phyloP scores from a whole-genome alignment of 805 yeast species.

The Yarrowia keelungensis region DNA sequence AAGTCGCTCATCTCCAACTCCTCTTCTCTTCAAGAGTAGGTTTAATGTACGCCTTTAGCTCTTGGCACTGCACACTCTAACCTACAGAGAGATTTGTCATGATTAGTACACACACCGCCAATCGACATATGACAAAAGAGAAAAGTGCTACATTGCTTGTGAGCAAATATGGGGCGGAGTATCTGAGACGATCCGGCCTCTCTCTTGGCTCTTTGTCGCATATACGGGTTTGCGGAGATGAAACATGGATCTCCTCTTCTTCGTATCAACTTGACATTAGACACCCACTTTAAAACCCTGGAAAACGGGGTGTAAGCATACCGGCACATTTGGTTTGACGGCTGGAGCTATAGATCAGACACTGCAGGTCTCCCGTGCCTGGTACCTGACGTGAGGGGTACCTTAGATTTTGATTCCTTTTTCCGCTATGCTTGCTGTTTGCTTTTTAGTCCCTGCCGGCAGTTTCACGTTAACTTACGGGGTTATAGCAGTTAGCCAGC shows the following conservation, averaged over 20 bases:
- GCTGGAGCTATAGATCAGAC: neutral
- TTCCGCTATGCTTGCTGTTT: neutral
- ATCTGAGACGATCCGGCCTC: neutral
- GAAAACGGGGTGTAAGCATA: neutral
- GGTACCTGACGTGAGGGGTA: slow-evolving; percentile 14
- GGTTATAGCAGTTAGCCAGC: neutral
- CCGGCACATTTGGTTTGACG: neutral
- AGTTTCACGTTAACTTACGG: too few species aligned
- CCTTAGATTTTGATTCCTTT: neutral
- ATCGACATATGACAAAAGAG: neutral
- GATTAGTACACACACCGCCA: neutral
- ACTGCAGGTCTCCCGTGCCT: slow-evolving; percentile 1
- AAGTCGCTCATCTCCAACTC: neutral
- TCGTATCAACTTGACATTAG: neutral
- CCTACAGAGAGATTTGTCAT: slow-evolving; percentile 12
- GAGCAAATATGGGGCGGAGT: slow-evolving; percentile 7
- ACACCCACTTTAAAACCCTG: neutral
- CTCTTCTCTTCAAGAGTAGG: neutral
- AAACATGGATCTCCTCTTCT: neutral
- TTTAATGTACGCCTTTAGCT: neutral
- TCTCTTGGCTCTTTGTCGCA: neutral
- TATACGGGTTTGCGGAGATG: neutral
- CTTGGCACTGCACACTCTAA: slow-evolving; percentile 6
- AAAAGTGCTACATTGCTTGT: slow-evolving; percentile 6
- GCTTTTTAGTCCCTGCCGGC: slow-evolving; percentile 18